Evolutionary conservation across 495 filamentous ascomycete genomes (phyloP), one percentile per base, ranked within the genome.

Genomic region (Neurospora tetraspora): DNA sequence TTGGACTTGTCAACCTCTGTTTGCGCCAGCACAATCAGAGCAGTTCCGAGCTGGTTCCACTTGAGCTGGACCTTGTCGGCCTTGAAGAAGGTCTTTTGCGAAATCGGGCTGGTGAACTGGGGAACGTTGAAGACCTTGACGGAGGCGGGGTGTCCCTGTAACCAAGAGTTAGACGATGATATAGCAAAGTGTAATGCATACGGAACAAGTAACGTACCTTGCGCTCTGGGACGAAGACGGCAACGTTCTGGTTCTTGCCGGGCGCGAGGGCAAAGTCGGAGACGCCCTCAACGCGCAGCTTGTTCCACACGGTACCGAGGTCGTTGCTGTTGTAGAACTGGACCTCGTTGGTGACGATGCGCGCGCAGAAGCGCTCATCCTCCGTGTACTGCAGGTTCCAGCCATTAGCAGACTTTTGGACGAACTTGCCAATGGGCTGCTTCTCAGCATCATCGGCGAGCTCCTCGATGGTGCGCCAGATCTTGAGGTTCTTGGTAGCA

Each of bases 71-170:
- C 94, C 84, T 98, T 98, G 83, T 99, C 96, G 72, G 94, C 96
- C 85, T 99, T 99, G 88, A 93, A 99, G 83, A 99, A 99, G 31
- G 90, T 98, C 91, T 98, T 98, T 81, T 98, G 94, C 12, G 96
- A 98, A 27, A 97, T 89, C 2, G 94, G 87, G 43, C 82, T 82
- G 74, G 82, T 85, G 81, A 97, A 97, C 74, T 93, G 87, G 20
- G 96, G 96, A 69, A 98, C 91, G 77, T 95, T 91, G 83, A 91
- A 98, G 47, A 98, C 92, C 83, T 97, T 97, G 78, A 98, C 94
- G 3, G 92, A 86, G 39, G 96, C 94, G 27, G 96, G 96, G 86
- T 92, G 90, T 59, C 95, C 94, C 93, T 94, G 76, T 2, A 73
- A 43, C 20, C 12, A 71, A 11, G 14, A 39, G 69, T 20, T 14